Percentiles rank a stretch among this genome's conserved stretches.
Evolutionary conservation across 2,329 filamentous ascomycete species (phyloP).

Genomic region (Huntiella bhutanensis): DNA sequence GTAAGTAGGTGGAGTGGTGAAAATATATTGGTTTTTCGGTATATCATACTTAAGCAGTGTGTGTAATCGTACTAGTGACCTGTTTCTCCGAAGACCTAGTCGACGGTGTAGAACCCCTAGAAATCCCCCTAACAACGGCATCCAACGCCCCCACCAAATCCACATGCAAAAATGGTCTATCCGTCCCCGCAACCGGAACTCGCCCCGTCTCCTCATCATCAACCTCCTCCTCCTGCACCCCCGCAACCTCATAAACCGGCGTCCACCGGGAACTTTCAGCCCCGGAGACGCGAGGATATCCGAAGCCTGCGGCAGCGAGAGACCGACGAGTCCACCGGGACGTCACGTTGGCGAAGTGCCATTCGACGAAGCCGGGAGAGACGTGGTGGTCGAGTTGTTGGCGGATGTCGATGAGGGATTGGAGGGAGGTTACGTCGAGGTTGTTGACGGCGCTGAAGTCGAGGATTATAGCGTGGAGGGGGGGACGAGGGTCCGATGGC

Average conservation of each 20-base stretch:
- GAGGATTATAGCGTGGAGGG: constrained; percentile 34
- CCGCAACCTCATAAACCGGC: constrained; percentile 19
- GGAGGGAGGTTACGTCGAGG: constrained; percentile 37
- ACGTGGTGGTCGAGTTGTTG: constrained; percentile 35
- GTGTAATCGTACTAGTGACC: no score
- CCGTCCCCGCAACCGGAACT: constrained; percentile 21
- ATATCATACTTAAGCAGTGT: no score
- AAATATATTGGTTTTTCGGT: neutral
- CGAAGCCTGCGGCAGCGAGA: constrained; percentile 36
- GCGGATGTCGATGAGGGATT: constrained; percentile 36
- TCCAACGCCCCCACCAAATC: constrained; percentile 26
- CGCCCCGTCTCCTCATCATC: constrained; percentile 9
- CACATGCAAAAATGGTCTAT: constrained; percentile 29
- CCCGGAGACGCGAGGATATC: constrained; percentile 21
- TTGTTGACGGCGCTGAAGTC: constrained; percentile 39
- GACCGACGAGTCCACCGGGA: constrained; percentile 40
- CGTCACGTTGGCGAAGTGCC: constrained; percentile 34
- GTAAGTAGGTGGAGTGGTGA: no score
- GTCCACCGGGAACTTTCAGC: constrained; percentile 17
- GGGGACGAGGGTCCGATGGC: constrained; percentile 23
- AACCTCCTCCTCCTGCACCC: constrained; percentile 11
- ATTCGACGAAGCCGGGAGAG: constrained; percentile 27
- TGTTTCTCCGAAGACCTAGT: neutral
- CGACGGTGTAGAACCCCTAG: neutral
- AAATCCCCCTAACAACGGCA: constrained; percentile 15